Conservation (phyloP, 2,329 filamentous ascomycete species). For the Xylaria sp. region DNA sequence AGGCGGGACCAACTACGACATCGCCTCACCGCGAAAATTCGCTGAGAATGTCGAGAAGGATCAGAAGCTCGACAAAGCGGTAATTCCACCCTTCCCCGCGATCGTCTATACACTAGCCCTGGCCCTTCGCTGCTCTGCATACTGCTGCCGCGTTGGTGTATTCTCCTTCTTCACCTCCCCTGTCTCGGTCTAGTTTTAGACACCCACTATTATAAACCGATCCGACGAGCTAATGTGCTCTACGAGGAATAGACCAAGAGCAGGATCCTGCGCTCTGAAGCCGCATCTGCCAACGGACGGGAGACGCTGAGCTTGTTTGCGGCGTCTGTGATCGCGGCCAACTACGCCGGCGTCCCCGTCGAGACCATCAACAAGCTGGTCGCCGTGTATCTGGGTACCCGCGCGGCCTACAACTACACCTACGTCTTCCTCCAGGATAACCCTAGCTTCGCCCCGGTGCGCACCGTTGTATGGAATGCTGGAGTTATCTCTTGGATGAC, state of each 20-base stretch:
- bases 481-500: slow-evolving; percentile 50
- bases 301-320: slow-evolving; percentile 40
- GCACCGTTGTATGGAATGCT: slow-evolving; percentile 53
- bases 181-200: neutral
- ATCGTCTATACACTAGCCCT: neutral
- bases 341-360: slow-evolving; percentile 53
- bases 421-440: slow-evolving; percentile 59
- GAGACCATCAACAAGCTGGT: slow-evolving; percentile 54
- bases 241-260: slow-evolving; percentile 37
- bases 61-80: slow-evolving; percentile 36
- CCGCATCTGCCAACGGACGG: slow-evolving; percentile 38
- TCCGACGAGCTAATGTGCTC: slow-evolving; percentile 14
- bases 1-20: slow-evolving; percentile 31
- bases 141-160: too few relatives aligned
- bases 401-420: slow-evolving; percentile 54
- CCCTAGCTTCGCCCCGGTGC: slow-evolving; percentile 50
- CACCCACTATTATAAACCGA: neutral
- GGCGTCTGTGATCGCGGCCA: slow-evolving; percentile 56
- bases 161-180: neutral
- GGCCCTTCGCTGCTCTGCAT: neutral
- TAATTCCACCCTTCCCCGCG: slow-evolving; percentile 24
- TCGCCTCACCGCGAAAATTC: slow-evolving; percentile 32
- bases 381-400: slow-evolving; percentile 53
- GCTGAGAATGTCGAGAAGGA: slow-evolving; percentile 35
- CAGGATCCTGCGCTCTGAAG: slow-evolving; percentile 39